Conservation (phyloP, 1,284 basidiomycete species). For the Xanthoconium separans region DNA sequence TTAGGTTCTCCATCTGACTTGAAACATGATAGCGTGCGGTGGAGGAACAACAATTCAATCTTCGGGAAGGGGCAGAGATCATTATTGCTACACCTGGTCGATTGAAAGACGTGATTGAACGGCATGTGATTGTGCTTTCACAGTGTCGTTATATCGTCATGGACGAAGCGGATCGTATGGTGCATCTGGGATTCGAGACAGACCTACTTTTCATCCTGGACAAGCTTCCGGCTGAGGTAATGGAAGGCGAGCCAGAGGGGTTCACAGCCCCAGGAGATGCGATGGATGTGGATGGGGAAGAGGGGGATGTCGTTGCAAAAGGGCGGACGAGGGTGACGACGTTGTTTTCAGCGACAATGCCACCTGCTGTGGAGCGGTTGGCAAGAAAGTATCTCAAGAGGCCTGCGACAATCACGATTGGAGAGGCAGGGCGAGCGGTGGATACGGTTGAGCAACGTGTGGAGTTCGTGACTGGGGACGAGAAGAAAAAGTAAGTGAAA, state of each 20-base stretch:
- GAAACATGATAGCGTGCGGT: slow-evolving; percentile 63
- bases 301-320: slow-evolving; percentile 49
- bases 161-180: slow-evolving; percentile 99
- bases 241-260: slow-evolving; percentile 76
- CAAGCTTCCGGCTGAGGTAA: slow-evolving; percentile 81
- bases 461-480: slow-evolving; percentile 90
- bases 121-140: slow-evolving; percentile 90
- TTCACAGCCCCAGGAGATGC: slow-evolving; percentile 27
- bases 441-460: slow-evolving; percentile 97
- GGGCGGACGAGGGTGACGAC: slow-evolving; percentile 86
- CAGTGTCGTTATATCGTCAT: slow-evolving; percentile 99
- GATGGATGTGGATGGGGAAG: slow-evolving; percentile 62
- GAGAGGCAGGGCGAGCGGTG: slow-evolving; percentile 95
- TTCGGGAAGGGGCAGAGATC: slow-evolving; percentile 95
- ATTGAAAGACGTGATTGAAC: slow-evolving; percentile 95
- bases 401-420: slow-evolving; percentile 95
- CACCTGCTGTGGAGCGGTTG: slow-evolving; percentile 90
- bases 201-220: slow-evolving; percentile 96
- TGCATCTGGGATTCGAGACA: slow-evolving; percentile 94
- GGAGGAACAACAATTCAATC: slow-evolving; percentile 95
- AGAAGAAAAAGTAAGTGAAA: slow-evolving; percentile 82
- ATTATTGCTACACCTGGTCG: slow-evolving; percentile 98
- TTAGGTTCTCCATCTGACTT: slow-evolving; percentile 5
- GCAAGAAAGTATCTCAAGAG: slow-evolving; percentile 91
- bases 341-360: slow-evolving; percentile 98